phyloP scores from a whole-genome alignment of 1,284 basidiomycete genomes.

The Exobasidium cylindrosporum region DNA sequence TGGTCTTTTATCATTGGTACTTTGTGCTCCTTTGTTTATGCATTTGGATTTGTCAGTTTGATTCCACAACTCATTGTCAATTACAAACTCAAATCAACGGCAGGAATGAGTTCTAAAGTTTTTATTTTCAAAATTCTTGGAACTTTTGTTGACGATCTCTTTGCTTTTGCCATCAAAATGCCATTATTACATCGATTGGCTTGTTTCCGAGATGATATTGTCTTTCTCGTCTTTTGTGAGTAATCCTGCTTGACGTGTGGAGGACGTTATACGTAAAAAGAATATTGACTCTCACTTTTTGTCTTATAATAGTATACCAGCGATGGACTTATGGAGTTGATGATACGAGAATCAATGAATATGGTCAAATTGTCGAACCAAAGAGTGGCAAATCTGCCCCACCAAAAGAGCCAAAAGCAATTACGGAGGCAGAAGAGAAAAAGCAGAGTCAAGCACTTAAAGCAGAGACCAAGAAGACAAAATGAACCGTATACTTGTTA shows the following conservation, averaged over 20 bases:
- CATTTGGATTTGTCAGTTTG: constrained; percentile 86
- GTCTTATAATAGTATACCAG: constrained; percentile 61
- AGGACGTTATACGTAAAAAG: too few species aligned
- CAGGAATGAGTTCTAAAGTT: constrained; percentile 93
- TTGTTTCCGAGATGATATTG: constrained; percentile 65
- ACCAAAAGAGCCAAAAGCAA: background rate
- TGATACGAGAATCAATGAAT: constrained; percentile 89
- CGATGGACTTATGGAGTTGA: constrained; percentile 95
- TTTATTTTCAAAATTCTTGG: constrained; percentile 92
- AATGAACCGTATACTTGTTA: too few species aligned
- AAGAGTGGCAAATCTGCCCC: constrained; percentile 2
- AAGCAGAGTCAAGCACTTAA: too few species aligned
- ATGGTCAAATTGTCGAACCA: constrained; percentile 65
- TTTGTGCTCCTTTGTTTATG: constrained; percentile 82
- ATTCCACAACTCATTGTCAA: constrained; percentile 60
- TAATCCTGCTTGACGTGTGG: too few species aligned
- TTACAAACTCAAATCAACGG: constrained; percentile 80
- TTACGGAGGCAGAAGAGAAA: too few species aligned
- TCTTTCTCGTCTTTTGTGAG: constrained; percentile 46
- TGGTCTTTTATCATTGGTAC: constrained; percentile 85
- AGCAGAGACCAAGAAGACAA: too few species aligned
- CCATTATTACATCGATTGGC: constrained; percentile 84
- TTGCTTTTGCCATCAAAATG: constrained; percentile 85
- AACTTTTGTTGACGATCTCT: constrained; percentile 80
- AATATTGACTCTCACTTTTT: too few species aligned